Percentiles rank a stretch among this genome's conserved stretches.
Evolutionary conservation across 1,284 basidiomycete genomes (phyloP).

Genomic region (Porogramme epimiltina): DNA sequence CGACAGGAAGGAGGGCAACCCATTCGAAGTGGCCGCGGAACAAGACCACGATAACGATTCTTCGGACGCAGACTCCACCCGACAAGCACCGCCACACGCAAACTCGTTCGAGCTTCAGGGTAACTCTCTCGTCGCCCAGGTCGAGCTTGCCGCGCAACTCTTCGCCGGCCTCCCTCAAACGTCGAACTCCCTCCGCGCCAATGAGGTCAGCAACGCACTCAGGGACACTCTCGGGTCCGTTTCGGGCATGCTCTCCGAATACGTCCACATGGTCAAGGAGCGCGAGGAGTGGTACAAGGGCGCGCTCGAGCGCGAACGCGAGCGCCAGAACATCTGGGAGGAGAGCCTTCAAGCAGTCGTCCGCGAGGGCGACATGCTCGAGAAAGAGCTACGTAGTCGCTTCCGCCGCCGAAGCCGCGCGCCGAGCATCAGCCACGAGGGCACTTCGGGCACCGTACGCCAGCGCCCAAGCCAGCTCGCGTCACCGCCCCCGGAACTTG

Average conservation of each 20-base stretch:
- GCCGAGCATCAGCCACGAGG: conserved; percentile 31
- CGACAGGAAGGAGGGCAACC: conserved; percentile 5
- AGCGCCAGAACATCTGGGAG: conserved; percentile 86
- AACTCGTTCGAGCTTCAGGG: conserved; percentile 73
- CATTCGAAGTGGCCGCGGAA: conserved; percentile 25
- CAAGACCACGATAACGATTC: conserved; percentile 42
- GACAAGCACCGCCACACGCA: conserved; percentile 64
- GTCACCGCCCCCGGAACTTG: conserved; percentile 15
- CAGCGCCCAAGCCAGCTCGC: conserved; percentile 28
- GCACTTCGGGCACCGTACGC: conserved; percentile 34
- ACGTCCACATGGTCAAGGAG: conserved; percentile 72
- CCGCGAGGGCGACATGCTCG: conserved; percentile 84
- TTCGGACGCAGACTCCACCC: conserved; percentile 45
- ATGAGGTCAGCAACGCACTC: conserved; percentile 60
- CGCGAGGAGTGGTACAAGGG: conserved; percentile 83
- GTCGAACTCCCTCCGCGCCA: conserved; percentile 37
- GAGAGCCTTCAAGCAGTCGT: conserved; percentile 89
- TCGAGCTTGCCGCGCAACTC: conserved; percentile 78
- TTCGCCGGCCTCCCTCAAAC: conserved; percentile 51
- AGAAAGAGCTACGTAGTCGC: conserved; percentile 73
- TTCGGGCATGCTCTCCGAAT: conserved; percentile 66
- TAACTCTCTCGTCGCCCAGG: conserved; percentile 76
- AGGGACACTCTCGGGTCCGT: conserved; percentile 64
- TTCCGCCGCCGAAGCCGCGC: conserved; percentile 57
- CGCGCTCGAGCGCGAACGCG: conserved; percentile 67